These are phyloP conservation scores for Suhomyces guaymorum DNA, from an alignment of 1,139 yeast species.

Conservation along the genomic window DNA sequence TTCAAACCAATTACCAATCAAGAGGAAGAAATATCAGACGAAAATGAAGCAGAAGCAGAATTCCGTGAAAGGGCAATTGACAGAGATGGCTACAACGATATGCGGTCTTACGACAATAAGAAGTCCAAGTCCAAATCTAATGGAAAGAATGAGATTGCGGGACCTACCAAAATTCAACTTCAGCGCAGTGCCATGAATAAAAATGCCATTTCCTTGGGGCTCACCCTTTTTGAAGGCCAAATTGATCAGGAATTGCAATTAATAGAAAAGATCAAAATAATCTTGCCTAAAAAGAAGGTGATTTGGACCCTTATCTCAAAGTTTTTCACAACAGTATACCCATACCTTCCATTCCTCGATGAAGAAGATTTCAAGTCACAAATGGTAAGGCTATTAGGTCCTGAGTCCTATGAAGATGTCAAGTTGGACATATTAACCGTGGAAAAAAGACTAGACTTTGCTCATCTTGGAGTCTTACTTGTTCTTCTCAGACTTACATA, in stretches of 20 bases:
- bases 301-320: slow-evolving; percentile 32
- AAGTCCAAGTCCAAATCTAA: slow-evolving; percentile 1
- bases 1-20: slow-evolving; percentile 1
- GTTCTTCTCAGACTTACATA: slow-evolving; percentile 44
- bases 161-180: slow-evolving; percentile 2
- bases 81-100: slow-evolving; percentile 31
- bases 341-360: slow-evolving; percentile 53
- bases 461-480: slow-evolving; percentile 44
- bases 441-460: slow-evolving; percentile 46
- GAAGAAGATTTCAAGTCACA: slow-evolving; percentile 32
- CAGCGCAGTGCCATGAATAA: slow-evolving; percentile 19
- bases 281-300: slow-evolving; percentile 42
- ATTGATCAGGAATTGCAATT: slow-evolving; percentile 30
- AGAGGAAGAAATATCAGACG: slow-evolving; percentile 5
- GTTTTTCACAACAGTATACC: slow-evolving; percentile 48
- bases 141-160: too few species aligned
- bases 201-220: slow-evolving; percentile 31
- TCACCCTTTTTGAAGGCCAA: slow-evolving; percentile 34
- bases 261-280: slow-evolving; percentile 27
- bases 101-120: slow-evolving; percentile 25
- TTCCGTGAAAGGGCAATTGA: slow-evolving; percentile 27
- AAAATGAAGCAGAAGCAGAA: slow-evolving; percentile 8
- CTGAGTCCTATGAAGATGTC: slow-evolving; percentile 15
- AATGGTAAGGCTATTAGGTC: slow-evolving; percentile 24
- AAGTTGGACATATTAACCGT: slow-evolving; percentile 23